Evolutionary conservation across 176 grass and related monocot genomes (phyloP), one percentile per base, ranked within the genome.

Genomic region (Saccharum spontaneum): DNA sequence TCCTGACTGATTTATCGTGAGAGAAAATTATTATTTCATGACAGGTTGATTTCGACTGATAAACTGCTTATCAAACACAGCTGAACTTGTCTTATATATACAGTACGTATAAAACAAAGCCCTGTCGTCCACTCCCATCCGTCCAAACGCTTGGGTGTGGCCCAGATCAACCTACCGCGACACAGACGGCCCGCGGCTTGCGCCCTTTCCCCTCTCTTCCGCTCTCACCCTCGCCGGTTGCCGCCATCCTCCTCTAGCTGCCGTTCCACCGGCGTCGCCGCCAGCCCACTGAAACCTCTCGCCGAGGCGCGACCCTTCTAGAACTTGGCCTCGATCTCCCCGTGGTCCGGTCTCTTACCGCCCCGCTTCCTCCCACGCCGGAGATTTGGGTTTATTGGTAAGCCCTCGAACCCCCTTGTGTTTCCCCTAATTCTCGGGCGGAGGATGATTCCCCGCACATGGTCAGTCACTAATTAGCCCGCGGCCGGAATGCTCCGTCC

Each of bases 101-200:
- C n/a, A n/a, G n/a, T n/a, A n/a, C n/a, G 0, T 4, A 15, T 3
- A 78, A 54, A 45, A 16, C 13, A 18, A 71, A 23, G 1, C 38
- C 2, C 20, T 48, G 30, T 37, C 40, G 57, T 18, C 57, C 18
- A 20, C 44, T 75, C 28, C 49, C 49, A 52, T 52, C 49, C 81
- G 81, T 64, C 57, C 55, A 83, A 75, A 49, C 55, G 39, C 70
- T 16, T 4, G 7, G 18, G 71, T 34, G 82, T 84, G 82, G 59
- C 30, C 60, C 82, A 67, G 59, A 52, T 84, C 59, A 59, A 75
- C 59, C 41, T 12, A 75, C 66, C 34, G 4, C 46, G n/a, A 0
- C 33, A 23, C 12, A 23, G 45, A 20, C 31, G 6, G 33, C 43
- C 30, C 64, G 18, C n/a, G 24, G 37, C 31, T 15, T 83, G 52